These are phyloP conservation scores for Cymodocea nodosa DNA, from an alignment of 116 monocot genomes.

Conservation along the genomic window DNA sequence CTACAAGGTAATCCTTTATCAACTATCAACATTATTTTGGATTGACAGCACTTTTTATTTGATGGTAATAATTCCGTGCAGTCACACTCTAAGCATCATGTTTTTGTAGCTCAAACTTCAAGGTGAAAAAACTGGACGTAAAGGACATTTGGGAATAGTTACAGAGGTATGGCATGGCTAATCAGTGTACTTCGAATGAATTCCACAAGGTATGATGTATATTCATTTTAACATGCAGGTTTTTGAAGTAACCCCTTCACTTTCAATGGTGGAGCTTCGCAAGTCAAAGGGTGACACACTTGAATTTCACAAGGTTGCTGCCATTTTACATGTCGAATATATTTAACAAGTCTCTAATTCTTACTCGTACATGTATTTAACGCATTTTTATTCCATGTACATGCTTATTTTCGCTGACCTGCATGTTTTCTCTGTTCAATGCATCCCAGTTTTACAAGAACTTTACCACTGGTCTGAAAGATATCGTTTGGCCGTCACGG, in stretches of 20 bases:
- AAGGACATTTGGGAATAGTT: constrained; percentile 72
- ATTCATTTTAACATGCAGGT: constrained; percentile 27
- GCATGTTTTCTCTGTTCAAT: not conserved
- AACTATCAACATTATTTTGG: not conserved
- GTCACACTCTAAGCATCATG: not conserved
- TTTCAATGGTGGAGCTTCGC: constrained; percentile 84
- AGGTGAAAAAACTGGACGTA: constrained; percentile 76
- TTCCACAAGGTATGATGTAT: not conserved
- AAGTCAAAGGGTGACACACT: constrained; percentile 84
- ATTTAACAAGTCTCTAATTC: not conserved
- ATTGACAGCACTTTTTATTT: not conserved
- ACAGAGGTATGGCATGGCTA: constrained; percentile 44
- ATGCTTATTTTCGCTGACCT: too few species aligned
- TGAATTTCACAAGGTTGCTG: constrained; percentile 70
- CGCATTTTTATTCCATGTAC: too few species aligned
- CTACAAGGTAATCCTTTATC: constrained; percentile 48
- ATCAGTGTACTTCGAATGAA: too few species aligned
- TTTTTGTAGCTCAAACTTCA: constrained; percentile 60
- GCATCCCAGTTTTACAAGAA: constrained; percentile 38
- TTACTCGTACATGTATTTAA: not conserved
- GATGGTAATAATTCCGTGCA: not conserved
- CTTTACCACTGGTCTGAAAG: constrained; percentile 55
- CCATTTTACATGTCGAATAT: not conserved
- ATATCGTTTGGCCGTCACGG: constrained; percentile 36
- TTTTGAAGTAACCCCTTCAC: constrained; percentile 76